Evolutionary conservation across 2,329 filamentous ascomycete species (phyloP).

Genomic region (Botrytis cinerea): DNA sequence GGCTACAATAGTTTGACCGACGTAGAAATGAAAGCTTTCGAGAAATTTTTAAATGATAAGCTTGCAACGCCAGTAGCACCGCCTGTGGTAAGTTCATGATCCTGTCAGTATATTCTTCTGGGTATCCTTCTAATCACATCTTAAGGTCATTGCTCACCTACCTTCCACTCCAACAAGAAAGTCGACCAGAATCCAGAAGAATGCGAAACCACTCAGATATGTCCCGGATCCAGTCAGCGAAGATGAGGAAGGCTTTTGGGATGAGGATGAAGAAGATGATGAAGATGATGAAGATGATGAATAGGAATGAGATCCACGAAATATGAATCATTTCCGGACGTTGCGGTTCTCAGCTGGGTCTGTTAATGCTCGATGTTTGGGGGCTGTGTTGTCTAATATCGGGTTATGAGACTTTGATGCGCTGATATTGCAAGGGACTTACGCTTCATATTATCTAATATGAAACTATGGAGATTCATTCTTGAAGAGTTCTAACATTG

Average conservation of each 20-base stretch:
- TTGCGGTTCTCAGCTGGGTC: neutral
- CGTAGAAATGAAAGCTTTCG: conserved; percentile 8
- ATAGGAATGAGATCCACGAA: neutral
- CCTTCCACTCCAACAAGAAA: neutral
- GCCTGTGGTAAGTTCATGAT: neutral
- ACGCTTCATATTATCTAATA: neutral
- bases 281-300: neutral
- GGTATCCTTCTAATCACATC: neutral
- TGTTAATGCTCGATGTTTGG: neutral
- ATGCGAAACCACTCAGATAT: conserved; percentile 11
- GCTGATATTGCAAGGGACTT: neutral
- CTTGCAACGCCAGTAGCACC: conserved; percentile 13
- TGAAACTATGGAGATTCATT: neutral
- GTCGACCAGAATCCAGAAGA: conserved; percentile 15
- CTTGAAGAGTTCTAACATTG: neutral
- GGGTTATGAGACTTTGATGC: neutral
- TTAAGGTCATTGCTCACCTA: neutral
- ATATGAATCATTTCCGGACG: neutral
- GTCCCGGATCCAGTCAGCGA: conserved; percentile 13
- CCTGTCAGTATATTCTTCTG: neutral
- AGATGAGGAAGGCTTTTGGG: conserved; percentile 4
- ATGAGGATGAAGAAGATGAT: neutral
- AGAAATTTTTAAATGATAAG: conserved; percentile 15
- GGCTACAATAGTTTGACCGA: neutral
- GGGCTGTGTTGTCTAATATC: neutral